Base-by-base conservation (phyloP, 2,329 filamentous ascomycete species). In the Cytospora chrysosperma region DNA sequence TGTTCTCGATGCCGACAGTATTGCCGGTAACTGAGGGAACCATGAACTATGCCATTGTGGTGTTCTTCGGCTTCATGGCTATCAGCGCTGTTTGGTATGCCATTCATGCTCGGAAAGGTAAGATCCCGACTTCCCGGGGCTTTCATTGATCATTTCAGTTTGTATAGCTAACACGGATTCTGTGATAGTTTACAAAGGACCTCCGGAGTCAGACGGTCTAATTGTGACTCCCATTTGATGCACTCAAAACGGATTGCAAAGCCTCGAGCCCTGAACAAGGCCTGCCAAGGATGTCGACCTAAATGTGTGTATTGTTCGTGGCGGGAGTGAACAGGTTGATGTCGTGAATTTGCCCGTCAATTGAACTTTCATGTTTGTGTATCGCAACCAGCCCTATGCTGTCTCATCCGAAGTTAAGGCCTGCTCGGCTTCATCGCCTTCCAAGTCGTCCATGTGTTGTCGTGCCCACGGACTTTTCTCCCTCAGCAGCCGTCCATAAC, bases 41-140 rank as follows among this genome's bases (percentile, higher is more conserved):
- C 49, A 84, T 84, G 81, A 84, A 86, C 66, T 87, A 87, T 69
- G 82, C 83, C 2, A 78, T 77, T 50, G 84, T 86, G 0, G 84
- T 88, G 2, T 81, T 87, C 65, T 77, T 82, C 0, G 82, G 81
- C 0, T 83, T 85, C 62, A 74, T 78, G 69, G 70, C 70, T 4
- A 72, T 84, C 32, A 76, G 77, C 21, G 79, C 75, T 0, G 67
- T 76, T 8, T 85, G 81, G 82, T 86, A 85, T 70, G 68, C 72
- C 0, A 68, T 81, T 8, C 79, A 83, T 73, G 82, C 81, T 54
- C 75, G 78, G 56, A 83, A 81, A 72, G 77, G 82, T 82, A 70
- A 71, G 76, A 7, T 12, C 12, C 21, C 17, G 9, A 3, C 6
- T 21, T 17, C 24, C 5, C 26, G 2, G 6, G 6, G 12, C 30